Base-by-base conservation (phyloP, 306 rosid species). In the Luffa acutangula region DNA sequence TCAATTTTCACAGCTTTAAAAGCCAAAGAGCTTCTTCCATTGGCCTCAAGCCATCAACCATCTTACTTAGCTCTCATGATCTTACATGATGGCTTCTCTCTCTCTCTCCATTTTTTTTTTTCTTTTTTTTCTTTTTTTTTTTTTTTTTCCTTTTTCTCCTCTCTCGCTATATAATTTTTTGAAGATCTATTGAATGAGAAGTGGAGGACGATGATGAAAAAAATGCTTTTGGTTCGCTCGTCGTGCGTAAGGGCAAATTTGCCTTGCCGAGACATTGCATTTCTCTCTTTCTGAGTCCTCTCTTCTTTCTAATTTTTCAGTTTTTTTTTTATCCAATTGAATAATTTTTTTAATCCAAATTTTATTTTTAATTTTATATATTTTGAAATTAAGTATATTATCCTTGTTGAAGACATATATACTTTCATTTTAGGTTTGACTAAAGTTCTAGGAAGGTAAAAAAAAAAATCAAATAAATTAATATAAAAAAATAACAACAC, bases 201-300 rank as follows among this genome's bases (percentile, higher is more conserved):
- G 0, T n/a, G 12, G 43, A 54, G 85, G 83, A 85, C 87, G 41
- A 81, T 88, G 89, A 87, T 9, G 89, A 85, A 80, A 31, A 78
- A 39, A 11, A 21, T 70, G 58, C 42, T 71, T 41, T 78, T 67
- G 89, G 95, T 90, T 90, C 89, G 79, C 95, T 87, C 91, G 86
- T 89, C 91, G 91, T 89, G 81, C 89, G 73, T 78, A 92, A 87
- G 75, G 84, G 90, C 94, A 76, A 77, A 59, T 76, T 9, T 86
- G 94, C 88, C 79, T 87, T 90, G 97, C 34, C 82, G 92, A 88
- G 86, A 87, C 41, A 2, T 11, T 63, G 66, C 56, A 75, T 25
- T 77, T 56, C 9, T 67, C 36, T 11, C 11, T 7, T 34, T 84
- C 89, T 85, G 94, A 92, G 94, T 71, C 36, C 77, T 71, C 56